Evolutionary conservation across 1,139 yeast species (phyloP).

Genomic region (Kodamaea plutei): DNA sequence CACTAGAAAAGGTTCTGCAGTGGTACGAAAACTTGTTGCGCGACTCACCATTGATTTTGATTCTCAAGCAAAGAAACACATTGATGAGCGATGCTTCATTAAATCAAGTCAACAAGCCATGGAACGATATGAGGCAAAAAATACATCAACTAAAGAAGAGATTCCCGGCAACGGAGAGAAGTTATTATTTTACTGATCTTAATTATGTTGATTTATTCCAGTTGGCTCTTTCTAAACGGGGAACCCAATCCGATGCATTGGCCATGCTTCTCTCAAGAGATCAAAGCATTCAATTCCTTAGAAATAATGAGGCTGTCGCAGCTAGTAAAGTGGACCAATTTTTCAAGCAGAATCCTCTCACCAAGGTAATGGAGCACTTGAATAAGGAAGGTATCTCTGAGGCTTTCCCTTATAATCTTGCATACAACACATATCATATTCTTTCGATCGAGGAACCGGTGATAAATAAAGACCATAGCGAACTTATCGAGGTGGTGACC

Average conservation of each 20-base stretch:
- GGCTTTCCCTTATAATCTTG: conserved; percentile 30
- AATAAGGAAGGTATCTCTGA: conserved; percentile 8
- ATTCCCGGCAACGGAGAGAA: conserved; percentile 12
- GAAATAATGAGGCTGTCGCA: conserved; percentile 1
- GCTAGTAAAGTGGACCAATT: conserved; percentile 4
- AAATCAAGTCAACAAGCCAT: conserved; percentile 24
- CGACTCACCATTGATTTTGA: conserved; percentile 31
- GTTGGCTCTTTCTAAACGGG: conserved; percentile 21
- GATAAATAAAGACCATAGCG: conserved; percentile 17
- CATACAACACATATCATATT: conserved; percentile 23
- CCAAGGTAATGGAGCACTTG: neutral
- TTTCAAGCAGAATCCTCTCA: neutral
- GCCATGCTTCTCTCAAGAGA: conserved; percentile 1
- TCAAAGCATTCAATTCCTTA: neutral
- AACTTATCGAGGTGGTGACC: conserved; percentile 21
- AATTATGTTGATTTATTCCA: conserved; percentile 26
- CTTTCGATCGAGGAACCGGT: conserved; percentile 31
- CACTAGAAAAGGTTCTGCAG: conserved; percentile 18
- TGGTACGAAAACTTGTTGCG: conserved; percentile 29
- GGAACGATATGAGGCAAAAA: conserved; percentile 12
- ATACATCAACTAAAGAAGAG: conserved; percentile 11
- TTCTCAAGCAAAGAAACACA: conserved; percentile 26
- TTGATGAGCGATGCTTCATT: conserved; percentile 28
- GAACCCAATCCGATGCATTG: conserved; percentile 4
- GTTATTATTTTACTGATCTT: conserved; percentile 30